Evolutionary conservation across 306 rosid genomes (phyloP).

Genomic region (Vigna angularis): DNA sequence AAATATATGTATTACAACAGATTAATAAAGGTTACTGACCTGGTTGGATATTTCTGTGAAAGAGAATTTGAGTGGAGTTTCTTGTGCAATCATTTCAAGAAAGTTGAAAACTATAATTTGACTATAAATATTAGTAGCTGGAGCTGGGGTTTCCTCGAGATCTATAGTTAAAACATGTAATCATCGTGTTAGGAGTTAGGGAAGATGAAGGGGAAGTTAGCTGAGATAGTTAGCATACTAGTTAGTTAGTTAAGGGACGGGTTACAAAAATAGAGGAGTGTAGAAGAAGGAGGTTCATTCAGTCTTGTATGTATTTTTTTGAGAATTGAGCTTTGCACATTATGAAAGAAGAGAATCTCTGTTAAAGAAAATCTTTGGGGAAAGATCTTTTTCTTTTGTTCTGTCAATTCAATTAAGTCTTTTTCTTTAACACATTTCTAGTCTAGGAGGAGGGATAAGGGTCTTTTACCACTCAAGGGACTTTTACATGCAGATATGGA

Average conservation of each 20-base stretch:
- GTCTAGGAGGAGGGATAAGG: slow-evolving; percentile 20
- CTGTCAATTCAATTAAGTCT: background rate
- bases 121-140: slow-evolving; percentile 6
- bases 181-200: background rate
- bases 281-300: background rate
- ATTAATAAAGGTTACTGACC: slow-evolving; percentile 16
- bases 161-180: background rate
- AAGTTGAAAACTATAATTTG: background rate
- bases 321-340: background rate
- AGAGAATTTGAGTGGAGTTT: slow-evolving; percentile 17
- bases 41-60: slow-evolving; percentile 25
- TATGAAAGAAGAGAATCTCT: background rate
- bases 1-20: slow-evolving; percentile 5
- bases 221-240: background rate
- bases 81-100: slow-evolving; percentile 1
- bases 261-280: background rate
- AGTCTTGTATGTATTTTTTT: background rate
- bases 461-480: background rate
- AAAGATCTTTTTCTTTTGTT: background rate
- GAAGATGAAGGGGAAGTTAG: background rate
- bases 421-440: background rate
- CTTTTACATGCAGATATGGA: slow-evolving; percentile 8
- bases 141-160: background rate
- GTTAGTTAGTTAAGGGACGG: background rate
- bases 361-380: background rate